Evolutionary conservation across 345 rosid genomes (phyloP).

Genomic region (Eucalyptus dawsonii): DNA sequence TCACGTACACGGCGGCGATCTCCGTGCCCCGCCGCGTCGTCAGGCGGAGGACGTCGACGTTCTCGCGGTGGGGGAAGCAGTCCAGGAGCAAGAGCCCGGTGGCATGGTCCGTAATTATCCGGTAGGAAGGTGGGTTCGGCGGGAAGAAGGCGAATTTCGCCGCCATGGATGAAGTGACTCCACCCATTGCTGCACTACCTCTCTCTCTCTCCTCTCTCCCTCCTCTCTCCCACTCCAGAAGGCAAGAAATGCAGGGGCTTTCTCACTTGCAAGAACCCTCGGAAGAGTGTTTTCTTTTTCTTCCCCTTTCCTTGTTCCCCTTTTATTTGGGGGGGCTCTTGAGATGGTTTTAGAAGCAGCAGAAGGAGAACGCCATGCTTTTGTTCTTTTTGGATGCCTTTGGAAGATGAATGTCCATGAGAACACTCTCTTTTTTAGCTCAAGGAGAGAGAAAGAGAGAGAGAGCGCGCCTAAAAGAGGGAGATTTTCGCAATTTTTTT

Average conservation of each 20-base stretch:
- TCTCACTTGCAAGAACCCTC: neutral
- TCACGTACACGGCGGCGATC: conserved; percentile 67
- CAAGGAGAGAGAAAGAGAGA: neutral
- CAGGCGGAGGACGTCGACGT: conserved; percentile 67
- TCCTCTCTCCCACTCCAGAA: neutral
- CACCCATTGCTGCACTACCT: conserved; percentile 45
- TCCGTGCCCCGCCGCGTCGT: conserved; percentile 71
- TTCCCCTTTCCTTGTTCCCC: neutral
- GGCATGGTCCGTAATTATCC: conserved; percentile 34
- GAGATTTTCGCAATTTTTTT: neutral
- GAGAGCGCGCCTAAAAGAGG: neutral
- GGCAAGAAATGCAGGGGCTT: neutral
- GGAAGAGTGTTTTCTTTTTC: neutral
- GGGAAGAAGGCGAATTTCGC: conserved; percentile 93
- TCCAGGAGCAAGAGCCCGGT: conserved; percentile 56
- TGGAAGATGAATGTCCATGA: neutral
- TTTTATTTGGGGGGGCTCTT: neutral
- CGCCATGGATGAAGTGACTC: conserved; percentile 97
- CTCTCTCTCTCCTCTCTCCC: neutral
- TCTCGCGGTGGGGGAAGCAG: conserved; percentile 83
- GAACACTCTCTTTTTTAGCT: neutral
- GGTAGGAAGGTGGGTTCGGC: conserved; percentile 90
- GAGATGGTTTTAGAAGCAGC: neutral
- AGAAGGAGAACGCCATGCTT: neutral
- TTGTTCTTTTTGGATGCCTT: neutral